A percentile compares a stretch with the other conserved stretches of the same genome.
These are phyloP conservation scores for Tulasnella sp. DNA, from an alignment of 768 basidiomycete species.

Conservation along the genomic window DNA sequence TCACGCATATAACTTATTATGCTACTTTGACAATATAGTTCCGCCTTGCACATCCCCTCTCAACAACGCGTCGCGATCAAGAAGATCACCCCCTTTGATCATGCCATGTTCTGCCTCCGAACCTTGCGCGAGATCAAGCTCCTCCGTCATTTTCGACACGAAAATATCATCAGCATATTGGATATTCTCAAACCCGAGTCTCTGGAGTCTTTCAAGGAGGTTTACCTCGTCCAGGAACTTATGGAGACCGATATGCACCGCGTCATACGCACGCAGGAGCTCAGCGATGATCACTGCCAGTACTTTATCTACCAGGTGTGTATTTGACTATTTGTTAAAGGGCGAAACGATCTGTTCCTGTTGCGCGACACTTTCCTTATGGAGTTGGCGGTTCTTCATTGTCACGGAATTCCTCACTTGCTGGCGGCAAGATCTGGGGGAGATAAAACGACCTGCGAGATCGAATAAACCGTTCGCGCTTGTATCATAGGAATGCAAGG, in stretches of 20 bases:
- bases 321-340: constrained; percentile 2
- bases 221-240: constrained; percentile 72
- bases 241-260: constrained; percentile 98
- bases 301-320: constrained; percentile 57
- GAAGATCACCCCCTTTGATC: constrained; percentile 91
- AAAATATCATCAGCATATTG: constrained; percentile 78
- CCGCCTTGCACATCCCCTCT: constrained; percentile 77
- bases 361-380: too few relatives aligned
- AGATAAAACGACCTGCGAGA: too few relatives aligned
- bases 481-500: too few relatives aligned
- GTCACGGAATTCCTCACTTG: too few relatives aligned
- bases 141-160: constrained; percentile 30
- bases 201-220: constrained; percentile 78
- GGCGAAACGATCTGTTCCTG: not conserved
- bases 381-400: too few relatives aligned
- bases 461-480: too few relatives aligned
- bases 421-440: too few relatives aligned
- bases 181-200: constrained; percentile 78
- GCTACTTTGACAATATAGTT: constrained; percentile 27
- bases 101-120: constrained; percentile 81
- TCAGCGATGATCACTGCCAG: constrained; percentile 91
- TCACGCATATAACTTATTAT: not conserved
- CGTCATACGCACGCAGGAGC: constrained; percentile 88
- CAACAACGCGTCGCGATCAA: constrained; percentile 94
- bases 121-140: constrained; percentile 84